phyloP scores from a whole-genome alignment of 495 filamentous ascomycete species.

The Trichoderma erinaceum region DNA sequence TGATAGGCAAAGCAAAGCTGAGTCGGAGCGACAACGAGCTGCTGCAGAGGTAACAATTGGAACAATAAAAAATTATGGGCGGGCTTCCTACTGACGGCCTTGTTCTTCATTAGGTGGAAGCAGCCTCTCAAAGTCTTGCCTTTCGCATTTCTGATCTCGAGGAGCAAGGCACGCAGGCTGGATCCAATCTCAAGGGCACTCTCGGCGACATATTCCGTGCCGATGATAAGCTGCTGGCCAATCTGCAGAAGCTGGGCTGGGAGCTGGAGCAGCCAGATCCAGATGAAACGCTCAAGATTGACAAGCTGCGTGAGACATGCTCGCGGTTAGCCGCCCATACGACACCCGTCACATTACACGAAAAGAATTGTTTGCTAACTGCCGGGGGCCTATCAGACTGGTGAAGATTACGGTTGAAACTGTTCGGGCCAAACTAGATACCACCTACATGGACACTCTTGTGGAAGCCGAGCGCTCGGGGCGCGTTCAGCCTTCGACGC shows the following conservation, averaged over 20 bases:
- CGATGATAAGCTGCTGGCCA: slow-evolving; percentile 43
- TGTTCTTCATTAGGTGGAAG: slow-evolving; percentile 28
- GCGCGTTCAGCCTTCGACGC: slow-evolving; percentile 18
- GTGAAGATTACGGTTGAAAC: slow-evolving; percentile 46
- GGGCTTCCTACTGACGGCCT: slow-evolving; percentile 9
- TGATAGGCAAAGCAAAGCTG: not conserved
- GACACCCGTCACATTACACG: not conserved
- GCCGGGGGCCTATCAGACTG: slow-evolving; percentile 21
- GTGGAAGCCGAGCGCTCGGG: slow-evolving; percentile 23
- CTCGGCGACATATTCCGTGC: slow-evolving; percentile 34
- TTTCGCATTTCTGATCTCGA: slow-evolving; percentile 37
- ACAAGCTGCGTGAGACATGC: slow-evolving; percentile 38
- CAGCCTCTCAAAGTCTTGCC: slow-evolving; percentile 34
- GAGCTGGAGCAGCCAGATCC: slow-evolving; percentile 38
- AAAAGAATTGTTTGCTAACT: not conserved
- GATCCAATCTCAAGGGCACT: slow-evolving; percentile 27
- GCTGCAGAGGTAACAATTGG: slow-evolving; percentile 24
- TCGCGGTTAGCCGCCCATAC: slow-evolving; percentile 20
- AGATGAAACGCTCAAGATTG: slow-evolving; percentile 31
- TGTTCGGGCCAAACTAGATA: slow-evolving; percentile 39
- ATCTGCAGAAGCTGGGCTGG: slow-evolving; percentile 43
- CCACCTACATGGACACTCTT: slow-evolving; percentile 40
- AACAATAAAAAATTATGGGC: not conserved
- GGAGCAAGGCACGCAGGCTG: slow-evolving; percentile 25
- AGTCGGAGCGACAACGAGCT: slow-evolving; percentile 26